Evolutionary conservation across 257 asterid species (phyloP).

Genomic region (Pogostemon cablin): DNA sequence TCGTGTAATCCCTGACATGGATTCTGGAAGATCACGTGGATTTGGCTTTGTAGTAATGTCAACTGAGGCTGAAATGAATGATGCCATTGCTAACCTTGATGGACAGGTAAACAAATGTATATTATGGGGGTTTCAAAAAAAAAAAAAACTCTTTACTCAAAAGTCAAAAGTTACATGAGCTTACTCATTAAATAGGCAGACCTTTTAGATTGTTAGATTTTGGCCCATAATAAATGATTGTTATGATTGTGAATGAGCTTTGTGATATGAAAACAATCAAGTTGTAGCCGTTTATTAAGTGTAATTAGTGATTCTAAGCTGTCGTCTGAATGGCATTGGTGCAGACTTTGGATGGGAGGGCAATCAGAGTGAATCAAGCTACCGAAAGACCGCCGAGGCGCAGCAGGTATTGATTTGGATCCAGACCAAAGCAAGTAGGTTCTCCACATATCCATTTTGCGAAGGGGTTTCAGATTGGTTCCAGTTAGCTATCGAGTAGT

Average conservation of each 20-base stretch:
- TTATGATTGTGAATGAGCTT: neutral
- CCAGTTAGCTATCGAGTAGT: conserved; percentile 14
- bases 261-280: neutral
- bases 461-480: conserved; percentile 13
- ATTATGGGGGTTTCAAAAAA: no score
- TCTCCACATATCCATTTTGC: conserved; percentile 9
- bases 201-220: no score
- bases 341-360: conserved; percentile 59
- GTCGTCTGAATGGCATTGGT: conserved; percentile 11
- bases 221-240: no score
- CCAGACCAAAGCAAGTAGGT: neutral
- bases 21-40: conserved; percentile 87
- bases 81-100: conserved; percentile 84
- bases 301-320: neutral
- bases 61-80: conserved; percentile 73
- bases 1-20: conserved; percentile 73
- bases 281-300: neutral
- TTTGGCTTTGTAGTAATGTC: conserved; percentile 94
- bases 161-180: no score
- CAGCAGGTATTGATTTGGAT: conserved; percentile 34
- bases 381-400: conserved; percentile 49
- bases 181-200: no score
- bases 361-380: conserved; percentile 47
- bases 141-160: no score
- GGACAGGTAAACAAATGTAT: conserved; percentile 61